Conservation (phyloP, 2,329 filamentous ascomycete species). For the Claviceps cyperi region DNA sequence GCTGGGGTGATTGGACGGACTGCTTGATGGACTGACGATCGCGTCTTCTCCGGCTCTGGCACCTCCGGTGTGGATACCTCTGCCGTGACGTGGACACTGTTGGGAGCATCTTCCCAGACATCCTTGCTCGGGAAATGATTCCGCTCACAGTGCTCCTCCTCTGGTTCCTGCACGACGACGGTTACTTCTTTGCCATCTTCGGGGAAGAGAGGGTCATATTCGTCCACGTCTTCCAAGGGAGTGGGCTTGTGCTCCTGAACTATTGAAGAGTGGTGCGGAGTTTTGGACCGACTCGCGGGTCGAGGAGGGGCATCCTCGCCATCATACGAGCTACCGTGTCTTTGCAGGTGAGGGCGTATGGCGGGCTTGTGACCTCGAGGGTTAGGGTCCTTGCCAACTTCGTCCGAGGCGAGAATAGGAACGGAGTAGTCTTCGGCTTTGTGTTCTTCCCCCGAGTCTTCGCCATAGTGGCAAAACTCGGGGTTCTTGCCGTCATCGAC, state of each 20-base stretch:
- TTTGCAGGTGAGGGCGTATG: slow-evolving; percentile 58
- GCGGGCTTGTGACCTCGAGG: slow-evolving; percentile 63
- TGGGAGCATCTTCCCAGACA: slow-evolving; percentile 92
- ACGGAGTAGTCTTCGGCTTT: slow-evolving; percentile 50
- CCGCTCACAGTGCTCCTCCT: slow-evolving; percentile 37
- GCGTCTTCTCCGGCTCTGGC: slow-evolving; percentile 24
- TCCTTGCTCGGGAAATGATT: slow-evolving; percentile 84
- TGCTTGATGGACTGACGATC: slow-evolving; percentile 14
- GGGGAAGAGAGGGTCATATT: slow-evolving; percentile 90
- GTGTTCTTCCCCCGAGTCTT: slow-evolving; percentile 34
- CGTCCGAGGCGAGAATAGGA: slow-evolving; percentile 80
- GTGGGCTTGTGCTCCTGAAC: slow-evolving; percentile 43
- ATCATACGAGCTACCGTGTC: slow-evolving; percentile 44
- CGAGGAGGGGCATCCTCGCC: slow-evolving; percentile 44
- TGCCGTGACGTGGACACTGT: slow-evolving; percentile 63
- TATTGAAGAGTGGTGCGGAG: slow-evolving; percentile 41
- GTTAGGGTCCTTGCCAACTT: slow-evolving; percentile 60
- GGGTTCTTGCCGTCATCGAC: slow-evolving; percentile 46
- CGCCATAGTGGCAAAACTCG: slow-evolving; percentile 23
- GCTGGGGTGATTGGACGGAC: slow-evolving; percentile 39
- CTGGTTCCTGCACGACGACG: slow-evolving; percentile 11
- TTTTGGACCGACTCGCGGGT: slow-evolving; percentile 43
- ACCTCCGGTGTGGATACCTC: slow-evolving; percentile 67
- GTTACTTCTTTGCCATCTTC: slow-evolving; percentile 49
- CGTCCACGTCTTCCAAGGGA: slow-evolving; percentile 73